These are phyloP conservation scores for Panellus pusillus DNA, from an alignment of 768 basidiomycete species.

Conservation along the genomic window DNA sequence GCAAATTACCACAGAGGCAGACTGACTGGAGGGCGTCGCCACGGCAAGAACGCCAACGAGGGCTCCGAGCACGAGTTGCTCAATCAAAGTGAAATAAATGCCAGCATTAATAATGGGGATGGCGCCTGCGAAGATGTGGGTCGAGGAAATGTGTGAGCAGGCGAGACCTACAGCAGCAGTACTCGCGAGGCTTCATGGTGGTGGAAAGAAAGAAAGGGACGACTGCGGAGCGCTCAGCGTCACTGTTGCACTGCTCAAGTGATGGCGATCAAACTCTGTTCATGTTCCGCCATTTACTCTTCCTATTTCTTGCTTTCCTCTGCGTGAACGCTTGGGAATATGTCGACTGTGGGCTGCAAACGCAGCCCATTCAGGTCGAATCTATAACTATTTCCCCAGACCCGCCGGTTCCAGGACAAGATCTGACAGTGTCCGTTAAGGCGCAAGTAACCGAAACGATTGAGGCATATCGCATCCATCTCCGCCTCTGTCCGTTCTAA, in stretches of 20 bases:
- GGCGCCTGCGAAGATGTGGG: constrained; percentile 38
- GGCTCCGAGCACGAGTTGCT: constrained; percentile 72
- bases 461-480: constrained; percentile 45
- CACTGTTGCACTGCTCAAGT: neutral
- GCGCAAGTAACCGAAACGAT: constrained; percentile 60
- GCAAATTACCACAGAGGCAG: constrained; percentile 1
- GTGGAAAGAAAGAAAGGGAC: constrained; percentile 21
- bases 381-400: constrained; percentile 80
- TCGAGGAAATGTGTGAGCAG: neutral
- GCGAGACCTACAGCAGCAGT: constrained; percentile 68
- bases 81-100: constrained; percentile 75
- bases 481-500: neutral
- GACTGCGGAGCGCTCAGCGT: constrained; percentile 3
- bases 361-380: constrained; percentile 59
- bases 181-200: constrained; percentile 76
- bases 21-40: constrained; percentile 78
- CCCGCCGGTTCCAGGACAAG: constrained; percentile 84
- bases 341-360: constrained; percentile 57
- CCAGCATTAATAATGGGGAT: constrained; percentile 90
- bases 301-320: constrained; percentile 1
- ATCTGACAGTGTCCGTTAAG: constrained; percentile 81
- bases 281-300: constrained; percentile 9
- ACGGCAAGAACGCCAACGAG: constrained; percentile 72
- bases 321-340: constrained; percentile 55
- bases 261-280: neutral